Evolutionary conservation across 129 eudicot genomes (phyloP).

Genomic region (Saussurea involucrata): DNA sequence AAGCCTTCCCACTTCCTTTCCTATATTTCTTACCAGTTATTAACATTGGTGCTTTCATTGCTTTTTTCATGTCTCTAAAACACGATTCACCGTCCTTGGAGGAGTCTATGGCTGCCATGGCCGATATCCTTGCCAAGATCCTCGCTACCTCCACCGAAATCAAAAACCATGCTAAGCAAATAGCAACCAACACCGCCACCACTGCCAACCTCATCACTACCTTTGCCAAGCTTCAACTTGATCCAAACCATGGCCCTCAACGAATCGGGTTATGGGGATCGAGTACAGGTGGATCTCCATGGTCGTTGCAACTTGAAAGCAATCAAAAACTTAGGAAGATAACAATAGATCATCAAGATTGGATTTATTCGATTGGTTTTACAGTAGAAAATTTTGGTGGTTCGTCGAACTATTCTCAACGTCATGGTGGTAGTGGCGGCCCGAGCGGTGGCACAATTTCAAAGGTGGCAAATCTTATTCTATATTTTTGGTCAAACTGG

Average conservation of each 20-base stretch:
- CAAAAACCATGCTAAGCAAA: not conserved
- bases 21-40: not conserved
- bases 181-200: not conserved
- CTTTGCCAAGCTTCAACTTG: not conserved
- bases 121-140: not conserved
- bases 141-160: not conserved
- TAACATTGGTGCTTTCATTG: not conserved
- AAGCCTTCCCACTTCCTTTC: not conserved
- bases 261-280: not conserved
- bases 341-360: not conserved
- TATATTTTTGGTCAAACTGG: not conserved
- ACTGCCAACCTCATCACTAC: not conserved
- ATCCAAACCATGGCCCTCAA: not conserved
- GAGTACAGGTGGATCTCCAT: not conserved
- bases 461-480: not conserved
- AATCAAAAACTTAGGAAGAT: not conserved
- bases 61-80: not conserved
- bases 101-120: not conserved
- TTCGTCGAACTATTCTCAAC: not conserved
- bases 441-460: not conserved
- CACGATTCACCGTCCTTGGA: not conserved
- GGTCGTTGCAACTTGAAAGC: not conserved
- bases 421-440: not conserved
- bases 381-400: not conserved
- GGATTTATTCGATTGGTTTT: slow-evolving; percentile 4